phyloP scores from a whole-genome alignment of 495 filamentous ascomycete genomes.

The Apodospora peruviana region DNA sequence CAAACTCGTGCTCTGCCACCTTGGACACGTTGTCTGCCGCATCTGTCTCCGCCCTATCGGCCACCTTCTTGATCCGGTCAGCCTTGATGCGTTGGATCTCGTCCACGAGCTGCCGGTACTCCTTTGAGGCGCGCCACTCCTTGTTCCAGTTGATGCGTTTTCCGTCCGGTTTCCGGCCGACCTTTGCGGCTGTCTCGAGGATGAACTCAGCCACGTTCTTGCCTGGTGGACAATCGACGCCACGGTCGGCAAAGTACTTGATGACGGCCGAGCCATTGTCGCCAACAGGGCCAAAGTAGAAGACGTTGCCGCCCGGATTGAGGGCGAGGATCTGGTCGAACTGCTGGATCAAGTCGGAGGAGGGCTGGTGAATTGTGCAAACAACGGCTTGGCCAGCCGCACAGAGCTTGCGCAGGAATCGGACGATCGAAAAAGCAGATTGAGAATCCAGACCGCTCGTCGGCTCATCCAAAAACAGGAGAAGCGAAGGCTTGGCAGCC shows the following conservation, averaged over 20 bases:
- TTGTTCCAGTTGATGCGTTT: conserved; percentile 73
- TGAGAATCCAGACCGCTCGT: conserved; percentile 84
- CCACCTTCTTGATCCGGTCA: background rate
- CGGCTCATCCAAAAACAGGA: conserved; percentile 75
- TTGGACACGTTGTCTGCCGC: background rate
- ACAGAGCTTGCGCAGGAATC: conserved; percentile 79
- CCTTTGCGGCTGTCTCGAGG: conserved; percentile 73
- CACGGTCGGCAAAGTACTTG: conserved; percentile 50
- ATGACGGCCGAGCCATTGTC: conserved; percentile 41
- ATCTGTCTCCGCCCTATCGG: background rate
- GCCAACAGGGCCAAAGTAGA: conserved; percentile 63
- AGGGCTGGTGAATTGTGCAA: conserved; percentile 78
- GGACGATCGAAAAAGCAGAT: conserved; percentile 74
- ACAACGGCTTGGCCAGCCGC: conserved; percentile 67
- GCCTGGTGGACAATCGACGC: conserved; percentile 63
- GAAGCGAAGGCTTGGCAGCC: conserved; percentile 73
- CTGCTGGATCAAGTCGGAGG: conserved; percentile 65
- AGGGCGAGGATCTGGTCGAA: conserved; percentile 71
- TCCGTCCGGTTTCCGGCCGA: conserved; percentile 59
- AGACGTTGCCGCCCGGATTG: conserved; percentile 61
- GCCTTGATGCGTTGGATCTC: conserved; percentile 66
- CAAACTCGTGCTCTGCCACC: conserved; percentile 24
- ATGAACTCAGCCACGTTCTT: conserved; percentile 81
- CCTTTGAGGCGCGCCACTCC: conserved; percentile 67
- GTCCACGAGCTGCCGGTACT: conserved; percentile 56